Evolutionary conservation across 805 yeast genomes (phyloP), one percentile per base, ranked within the genome.

Genomic region (Kurtzmaniella cleridarum): DNA sequence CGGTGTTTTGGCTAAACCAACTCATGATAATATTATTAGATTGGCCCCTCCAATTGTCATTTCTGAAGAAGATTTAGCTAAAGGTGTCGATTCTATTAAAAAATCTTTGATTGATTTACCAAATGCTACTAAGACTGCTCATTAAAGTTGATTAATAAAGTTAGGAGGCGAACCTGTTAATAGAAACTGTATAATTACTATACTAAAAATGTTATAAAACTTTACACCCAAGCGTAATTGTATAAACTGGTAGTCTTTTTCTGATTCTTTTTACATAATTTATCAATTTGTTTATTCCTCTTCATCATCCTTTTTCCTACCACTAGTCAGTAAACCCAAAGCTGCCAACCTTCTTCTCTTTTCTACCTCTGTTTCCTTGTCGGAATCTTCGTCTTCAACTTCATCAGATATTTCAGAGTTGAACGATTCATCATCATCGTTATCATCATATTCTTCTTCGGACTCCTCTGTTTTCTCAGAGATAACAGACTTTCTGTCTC

Each of bases 21-120:
- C 98, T 1, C 98, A 91, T 60, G 95, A 89, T 53, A 84, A 89
- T 62, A 90, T 91, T 54, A 90, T 91, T 58, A 83, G 98, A 71
- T 73, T 91, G 60, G 96, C 98, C 9, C 98, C 98, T 41, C 97
- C 98, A 17, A 71, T 91, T 60, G 95, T 89, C 30, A 91, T 91
- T 48, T 76, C 90, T 26, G 82, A 89, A 58, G 91, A 83, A 53
- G 97, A 91, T 57, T 71, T 91, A 54, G 62, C 78, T 48, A 81
- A 76, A 64, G 97, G 96, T 55, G 82, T 89, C 39, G 82, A 76
- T 11, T 72, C 83, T 35, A 90, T 91, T 51, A 72, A 73, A 60
- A 53, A 70, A 48, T 71, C 86, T 13, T 72, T 88, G 53, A 59
- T 56, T 36, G 59, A 62, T 40, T 69, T 80, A 55, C 81, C 83